Evolutionary conservation across 306 rosid species (phyloP).

Genomic region (Quercus alba): DNA sequence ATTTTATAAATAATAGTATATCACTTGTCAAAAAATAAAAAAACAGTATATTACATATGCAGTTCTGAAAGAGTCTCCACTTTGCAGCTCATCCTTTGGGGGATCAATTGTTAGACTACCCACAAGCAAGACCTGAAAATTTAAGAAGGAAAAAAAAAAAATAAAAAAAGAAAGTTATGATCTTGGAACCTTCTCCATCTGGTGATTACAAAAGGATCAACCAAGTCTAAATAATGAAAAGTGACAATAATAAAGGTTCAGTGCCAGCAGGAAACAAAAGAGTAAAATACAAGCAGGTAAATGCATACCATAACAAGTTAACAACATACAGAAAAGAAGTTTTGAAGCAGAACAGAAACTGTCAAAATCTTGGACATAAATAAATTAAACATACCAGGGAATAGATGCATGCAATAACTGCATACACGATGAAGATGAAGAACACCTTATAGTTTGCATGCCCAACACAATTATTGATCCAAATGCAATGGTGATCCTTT

Average conservation of each 20-base stretch:
- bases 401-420: slow-evolving; percentile 77
- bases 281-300: background rate
- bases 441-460: slow-evolving; percentile 90
- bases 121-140: slow-evolving; percentile 73
- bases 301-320: slow-evolving; percentile 4
- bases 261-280: too few relatives aligned
- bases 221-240: background rate
- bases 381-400: slow-evolving; percentile 70
- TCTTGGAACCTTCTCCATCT: background rate
- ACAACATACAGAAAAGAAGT: background rate
- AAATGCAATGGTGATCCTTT: slow-evolving; percentile 97
- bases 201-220: slow-evolving; percentile 16
- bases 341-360: slow-evolving; percentile 8
- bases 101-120: slow-evolving; percentile 75
- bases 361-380: slow-evolving; percentile 5
- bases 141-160: slow-evolving; percentile 3
- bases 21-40: slow-evolving; percentile 32
- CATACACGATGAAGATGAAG: slow-evolving; percentile 78
- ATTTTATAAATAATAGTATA: slow-evolving; percentile 5
- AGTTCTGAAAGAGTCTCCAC: slow-evolving; percentile 60
- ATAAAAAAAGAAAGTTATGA: background rate
- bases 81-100: slow-evolving; percentile 55
- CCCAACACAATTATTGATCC: slow-evolving; percentile 96
- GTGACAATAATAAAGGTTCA: background rate
- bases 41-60: slow-evolving; percentile 57